Evolutionary conservation across 441 rosid genomes (phyloP), one percentile per base, ranked within the genome.

Genomic region (Brassica balearica): DNA sequence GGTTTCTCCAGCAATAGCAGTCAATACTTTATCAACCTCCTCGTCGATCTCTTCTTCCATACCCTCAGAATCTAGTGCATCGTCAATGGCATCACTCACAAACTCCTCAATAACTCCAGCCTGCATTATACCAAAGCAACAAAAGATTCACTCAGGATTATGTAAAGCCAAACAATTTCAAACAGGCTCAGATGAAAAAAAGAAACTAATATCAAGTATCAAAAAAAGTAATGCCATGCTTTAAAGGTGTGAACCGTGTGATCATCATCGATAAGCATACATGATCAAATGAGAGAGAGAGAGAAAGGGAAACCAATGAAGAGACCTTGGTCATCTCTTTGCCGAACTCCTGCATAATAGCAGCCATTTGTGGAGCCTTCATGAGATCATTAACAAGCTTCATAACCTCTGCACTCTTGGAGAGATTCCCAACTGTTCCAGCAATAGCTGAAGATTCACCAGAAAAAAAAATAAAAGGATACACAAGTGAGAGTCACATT

Each of bases 351-450:
- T 85, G 90, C 97, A 94, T 94, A 0, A 96, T 92, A 27, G 69
- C 90, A 62, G 98, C 98, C 86, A 94, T 81, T 79, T 92, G 92
- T 32, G 97, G 98, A 76, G 98, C 98, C 72, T 94, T 92, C 95
- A 91, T 89, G 68, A 92, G 97, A 83, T 91, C 80, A 83, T 92
- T 92, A 62, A 94, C 97, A 73, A 94, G 94, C 85, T 91, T 92
- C 96, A 92, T 94, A 76, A 94, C 97, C 85, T 94, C 97, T 70
- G 96, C 87, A 84, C 97, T 92, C 88, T 92, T 92, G 59, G 93
- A 86, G 53, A 94, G 79, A 83, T 94, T 96, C 65, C 95, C 98
- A 83, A 92, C 96, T 9, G 97, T 94, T 65, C 90, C 90, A 27
- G 97, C 95, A 85, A 92, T 87, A 3, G 98, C 98, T 94, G 87